Percentiles rank a stretch among this genome's conserved stretches.
These are phyloP conservation scores for Mycosphaerella arachidis DNA, from an alignment of 2,329 filamentous ascomycete species.

Conservation along the genomic window DNA sequence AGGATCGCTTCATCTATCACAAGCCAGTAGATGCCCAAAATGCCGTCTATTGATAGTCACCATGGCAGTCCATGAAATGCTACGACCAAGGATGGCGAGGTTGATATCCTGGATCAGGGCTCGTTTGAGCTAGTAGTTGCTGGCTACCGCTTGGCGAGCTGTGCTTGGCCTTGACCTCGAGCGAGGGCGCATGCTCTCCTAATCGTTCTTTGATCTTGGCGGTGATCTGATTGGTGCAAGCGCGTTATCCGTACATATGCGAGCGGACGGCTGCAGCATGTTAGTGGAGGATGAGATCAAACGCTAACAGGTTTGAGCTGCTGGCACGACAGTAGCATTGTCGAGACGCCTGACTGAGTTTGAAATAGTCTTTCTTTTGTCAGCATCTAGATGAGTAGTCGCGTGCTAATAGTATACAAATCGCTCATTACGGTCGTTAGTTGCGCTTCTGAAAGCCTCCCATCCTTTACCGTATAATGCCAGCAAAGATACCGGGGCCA, in stretches of 20 bases:
- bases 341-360: background rate
- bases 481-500: background rate
- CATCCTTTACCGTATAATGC: background rate
- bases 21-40: background rate
- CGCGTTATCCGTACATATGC: background rate
- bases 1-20: background rate
- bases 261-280: background rate
- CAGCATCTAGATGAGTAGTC: background rate
- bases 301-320: background rate
- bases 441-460: background rate
- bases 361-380: background rate
- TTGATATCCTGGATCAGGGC: background rate
- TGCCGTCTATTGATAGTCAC: background rate
- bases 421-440: background rate
- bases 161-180: background rate
- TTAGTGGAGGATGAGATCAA: background rate
- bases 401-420: background rate
- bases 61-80: background rate
- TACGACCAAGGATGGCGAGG: background rate
- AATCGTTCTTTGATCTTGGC: background rate
- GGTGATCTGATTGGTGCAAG: background rate
- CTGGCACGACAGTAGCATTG: background rate
- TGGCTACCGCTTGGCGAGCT: background rate
- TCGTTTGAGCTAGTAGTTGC: background rate
- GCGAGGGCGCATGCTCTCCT: background rate